These are phyloP conservation scores for Ustilago hordei DNA, from an alignment of 1,284 basidiomycete species.

Conservation along the genomic window DNA sequence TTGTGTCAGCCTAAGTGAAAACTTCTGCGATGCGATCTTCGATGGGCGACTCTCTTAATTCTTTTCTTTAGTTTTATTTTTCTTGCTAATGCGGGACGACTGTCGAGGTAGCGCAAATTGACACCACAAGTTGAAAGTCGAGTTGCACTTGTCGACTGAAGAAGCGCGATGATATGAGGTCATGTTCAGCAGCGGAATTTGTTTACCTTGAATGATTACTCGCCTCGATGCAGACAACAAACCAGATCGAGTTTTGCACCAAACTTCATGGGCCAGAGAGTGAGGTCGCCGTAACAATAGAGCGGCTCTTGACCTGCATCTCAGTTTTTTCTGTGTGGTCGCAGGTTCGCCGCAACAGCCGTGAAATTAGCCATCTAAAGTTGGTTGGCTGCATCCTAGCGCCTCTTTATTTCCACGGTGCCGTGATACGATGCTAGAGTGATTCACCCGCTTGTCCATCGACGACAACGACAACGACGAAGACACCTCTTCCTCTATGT, in stretches of 20 bases:
- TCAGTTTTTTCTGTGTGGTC: too few relatives aligned
- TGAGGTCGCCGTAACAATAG: neutral
- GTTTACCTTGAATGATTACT: neutral
- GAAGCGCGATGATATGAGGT: slow-evolving; percentile 1
- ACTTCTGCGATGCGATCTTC: neutral
- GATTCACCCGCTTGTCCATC: too few relatives aligned
- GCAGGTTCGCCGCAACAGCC: too few relatives aligned
- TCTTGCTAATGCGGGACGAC: neutral
- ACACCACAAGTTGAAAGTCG: neutral
- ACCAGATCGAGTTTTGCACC: neutral
- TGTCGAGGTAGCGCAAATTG: neutral
- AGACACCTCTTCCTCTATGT: neutral
- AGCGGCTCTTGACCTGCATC: too few relatives aligned
- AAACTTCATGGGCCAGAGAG: neutral
- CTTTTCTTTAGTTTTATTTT: neutral
- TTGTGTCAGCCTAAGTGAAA: neutral
- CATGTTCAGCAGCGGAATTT: slow-evolving; percentile 1
- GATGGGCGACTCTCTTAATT: neutral
- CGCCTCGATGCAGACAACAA: neutral
- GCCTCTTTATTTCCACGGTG: too few relatives aligned
- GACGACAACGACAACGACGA: too few relatives aligned
- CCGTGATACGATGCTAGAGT: too few relatives aligned
- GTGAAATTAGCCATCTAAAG: too few relatives aligned
- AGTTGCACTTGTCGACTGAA: neutral
- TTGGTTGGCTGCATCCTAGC: too few relatives aligned